Evolutionary conservation across 306 rosid species (phyloP), one percentile per base, ranked within the genome.

Genomic region (Echinosophora koreensis): DNA sequence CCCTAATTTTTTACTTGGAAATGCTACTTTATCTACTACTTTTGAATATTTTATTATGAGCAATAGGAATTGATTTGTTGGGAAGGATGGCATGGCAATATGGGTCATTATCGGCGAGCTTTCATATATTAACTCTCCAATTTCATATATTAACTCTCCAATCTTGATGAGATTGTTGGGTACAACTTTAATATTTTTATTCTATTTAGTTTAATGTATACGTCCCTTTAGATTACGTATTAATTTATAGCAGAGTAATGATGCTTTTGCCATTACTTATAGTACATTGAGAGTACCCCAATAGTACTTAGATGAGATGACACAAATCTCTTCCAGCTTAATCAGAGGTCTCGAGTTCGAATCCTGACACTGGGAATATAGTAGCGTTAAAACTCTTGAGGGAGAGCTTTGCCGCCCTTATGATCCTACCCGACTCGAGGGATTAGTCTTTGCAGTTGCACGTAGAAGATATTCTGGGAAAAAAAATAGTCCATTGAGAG

Each of bases 151-250:
- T 30, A 1, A 30, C 27, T 51, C 62, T 56, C 72, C 56, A 39
- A 64, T 82, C 28, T 66, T 16, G 15, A 70, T 17, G 15, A 62
- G 66, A 79, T 72, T 78, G 16, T 47, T 56, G 73, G 64, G 55
- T 37, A 27, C 66, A 81, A 60, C 69, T 81, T 73, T 78, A 22
- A 22, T 70, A 27, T 71, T 69, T 71, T 63, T 68, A 8, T 64
- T 87, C 69, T 46, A 65, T 73, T 50, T 58, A 39, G 66, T 88
- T 76, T 76, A 76, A 78, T 86, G 80, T 71, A 77, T 58, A 58
- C 78, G 84, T 82, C 82, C 50, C 76, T 82, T 76, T 81, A 16
- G 82, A 82, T 86, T 88, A 81, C 88, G 87, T 82, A 77, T 62
- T 75, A 61, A 76, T 54, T 77, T 16, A 64, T 71, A 41, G 30